Evolutionary conservation across 2,329 filamentous ascomycete species (phyloP).

Genomic region (Clonostachys sp.): DNA sequence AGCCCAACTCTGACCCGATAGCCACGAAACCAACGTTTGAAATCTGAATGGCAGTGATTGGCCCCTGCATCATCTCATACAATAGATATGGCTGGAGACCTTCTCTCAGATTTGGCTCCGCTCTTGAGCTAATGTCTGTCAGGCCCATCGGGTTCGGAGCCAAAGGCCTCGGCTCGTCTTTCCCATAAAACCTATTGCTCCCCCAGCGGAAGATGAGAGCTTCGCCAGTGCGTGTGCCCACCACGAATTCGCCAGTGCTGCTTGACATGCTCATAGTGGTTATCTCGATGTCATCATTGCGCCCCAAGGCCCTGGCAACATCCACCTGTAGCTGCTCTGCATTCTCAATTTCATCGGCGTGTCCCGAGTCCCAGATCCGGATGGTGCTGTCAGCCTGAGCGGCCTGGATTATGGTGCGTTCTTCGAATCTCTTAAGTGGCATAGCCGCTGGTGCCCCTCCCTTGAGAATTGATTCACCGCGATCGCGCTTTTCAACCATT

Average conservation of each 20-base stretch:
- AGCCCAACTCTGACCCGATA: conserved; percentile 78
- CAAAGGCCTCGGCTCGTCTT: conserved; percentile 44
- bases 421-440: conserved; percentile 72
- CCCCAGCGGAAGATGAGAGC: conserved; percentile 84
- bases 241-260: conserved; percentile 79
- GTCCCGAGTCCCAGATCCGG: conserved; percentile 88
- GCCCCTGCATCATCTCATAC: conserved; percentile 78
- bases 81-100: conserved; percentile 77
- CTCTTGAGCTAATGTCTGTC: conserved; percentile 67
- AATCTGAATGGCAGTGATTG: conserved; percentile 73
- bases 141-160: conserved; percentile 64
- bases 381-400: conserved; percentile 89
- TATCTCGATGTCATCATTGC: conserved; percentile 73
- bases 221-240: conserved; percentile 79
- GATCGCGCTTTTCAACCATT: conserved; percentile 77
- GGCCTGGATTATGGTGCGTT: conserved; percentile 78
- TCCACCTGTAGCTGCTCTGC: conserved; percentile 77
- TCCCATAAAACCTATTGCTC: conserved; percentile 68
- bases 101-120: conserved; percentile 70
- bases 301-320: conserved; percentile 73
- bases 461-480: conserved; percentile 72
- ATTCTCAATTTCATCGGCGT: conserved; percentile 92
- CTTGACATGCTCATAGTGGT: conserved; percentile 75
- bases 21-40: conserved; percentile 94
- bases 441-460: conserved; percentile 73